Evolutionary conservation across 2,329 filamentous ascomycete genomes (phyloP).

Genomic region (Orbilia oligospora): DNA sequence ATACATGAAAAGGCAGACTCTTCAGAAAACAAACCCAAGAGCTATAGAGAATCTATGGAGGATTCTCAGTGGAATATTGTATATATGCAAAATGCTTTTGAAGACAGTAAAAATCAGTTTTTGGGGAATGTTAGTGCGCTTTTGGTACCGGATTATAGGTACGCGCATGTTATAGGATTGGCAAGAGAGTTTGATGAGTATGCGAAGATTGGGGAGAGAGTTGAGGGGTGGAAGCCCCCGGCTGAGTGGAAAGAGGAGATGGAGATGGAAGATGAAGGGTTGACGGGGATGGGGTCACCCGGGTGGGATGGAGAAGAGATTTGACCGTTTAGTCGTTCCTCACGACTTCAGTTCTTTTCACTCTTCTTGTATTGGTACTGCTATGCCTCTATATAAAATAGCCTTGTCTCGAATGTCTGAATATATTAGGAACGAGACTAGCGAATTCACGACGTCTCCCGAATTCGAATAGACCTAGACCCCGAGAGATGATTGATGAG

Average conservation of each 20-base stretch:
- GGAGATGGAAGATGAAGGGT: background rate
- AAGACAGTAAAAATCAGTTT: background rate
- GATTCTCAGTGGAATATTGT: conserved; percentile 2
- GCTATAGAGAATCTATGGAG: background rate
- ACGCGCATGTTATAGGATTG: conserved; percentile 12
- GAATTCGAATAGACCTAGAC: background rate
- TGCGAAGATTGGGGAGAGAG: background rate
- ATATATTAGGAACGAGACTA: no score
- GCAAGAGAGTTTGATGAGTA: conserved; percentile 26
- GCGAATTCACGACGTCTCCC: background rate
- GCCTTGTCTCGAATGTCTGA: no score
- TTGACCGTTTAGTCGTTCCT: background rate
- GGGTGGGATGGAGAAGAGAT: background rate
- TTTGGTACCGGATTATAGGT: conserved; percentile 4
- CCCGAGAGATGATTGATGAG: no score
- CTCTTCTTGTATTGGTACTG: no score
- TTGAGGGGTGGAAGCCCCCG: conserved; percentile 1
- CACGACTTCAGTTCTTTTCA: background rate
- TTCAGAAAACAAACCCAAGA: no score
- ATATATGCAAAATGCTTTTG: background rate
- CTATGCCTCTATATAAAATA: no score
- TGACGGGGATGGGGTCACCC: background rate
- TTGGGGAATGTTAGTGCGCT: conserved; percentile 21
- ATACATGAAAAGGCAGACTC: no score
- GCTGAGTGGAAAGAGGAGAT: background rate